phyloP scores from a whole-genome alignment of 495 filamentous ascomycete species.

The Tuber aestivum region DNA sequence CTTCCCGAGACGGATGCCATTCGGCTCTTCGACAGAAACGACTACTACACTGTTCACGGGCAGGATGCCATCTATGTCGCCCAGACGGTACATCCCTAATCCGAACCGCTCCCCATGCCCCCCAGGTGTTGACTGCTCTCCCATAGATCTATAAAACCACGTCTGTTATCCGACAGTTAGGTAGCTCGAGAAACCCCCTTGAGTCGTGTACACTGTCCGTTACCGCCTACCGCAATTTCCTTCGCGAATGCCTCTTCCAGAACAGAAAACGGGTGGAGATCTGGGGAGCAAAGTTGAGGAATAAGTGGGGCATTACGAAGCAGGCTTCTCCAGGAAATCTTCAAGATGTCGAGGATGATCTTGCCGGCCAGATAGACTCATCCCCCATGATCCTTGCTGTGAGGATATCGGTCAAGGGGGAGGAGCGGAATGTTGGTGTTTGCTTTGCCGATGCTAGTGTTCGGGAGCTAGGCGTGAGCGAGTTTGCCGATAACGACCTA shows the following conservation, averaged over 20 bases:
- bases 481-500: constrained; percentile 95
- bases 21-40: constrained; percentile 7
- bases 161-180: constrained; percentile 84
- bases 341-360: constrained; percentile 94
- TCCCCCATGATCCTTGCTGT: constrained; percentile 92
- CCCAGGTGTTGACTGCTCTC: constrained; percentile 8
- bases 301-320: constrained; percentile 85
- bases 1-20: constrained; percentile 60
- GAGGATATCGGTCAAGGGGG: constrained; percentile 80
- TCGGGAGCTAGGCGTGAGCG: constrained; percentile 89
- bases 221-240: constrained; percentile 91
- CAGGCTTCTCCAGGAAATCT: constrained; percentile 92
- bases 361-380: constrained; percentile 78
- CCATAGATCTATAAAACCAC: constrained; percentile 88
- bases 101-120: background rate
- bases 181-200: constrained; percentile 70
- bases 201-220: constrained; percentile 89
- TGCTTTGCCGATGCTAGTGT: constrained; percentile 98
- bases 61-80: constrained; percentile 91
- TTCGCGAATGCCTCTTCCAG: constrained; percentile 86
- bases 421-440: constrained; percentile 81
- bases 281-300: constrained; percentile 66
- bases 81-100: constrained; percentile 53
- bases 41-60: constrained; percentile 65
- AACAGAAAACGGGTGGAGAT: constrained; percentile 88